Evolutionary conservation across 1,139 yeast species (phyloP).

Genomic region (Sugiyamaella paludigena): DNA sequence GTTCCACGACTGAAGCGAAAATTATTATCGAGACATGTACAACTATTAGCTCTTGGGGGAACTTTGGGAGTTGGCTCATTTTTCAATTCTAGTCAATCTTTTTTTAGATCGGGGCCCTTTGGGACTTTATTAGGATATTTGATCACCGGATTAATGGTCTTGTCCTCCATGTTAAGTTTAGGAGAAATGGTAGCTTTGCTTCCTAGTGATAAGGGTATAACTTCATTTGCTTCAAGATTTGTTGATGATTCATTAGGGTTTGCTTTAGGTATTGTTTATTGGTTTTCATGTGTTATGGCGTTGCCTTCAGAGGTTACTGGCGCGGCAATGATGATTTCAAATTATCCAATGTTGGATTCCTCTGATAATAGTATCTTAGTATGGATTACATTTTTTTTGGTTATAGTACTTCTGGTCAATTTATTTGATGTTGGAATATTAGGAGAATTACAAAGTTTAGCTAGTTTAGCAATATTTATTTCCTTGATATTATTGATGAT

Average conservation of each 20-base stretch:
- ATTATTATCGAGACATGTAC: conserved; percentile 66
- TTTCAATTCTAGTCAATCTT: conserved; percentile 73
- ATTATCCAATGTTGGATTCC: conserved; percentile 51
- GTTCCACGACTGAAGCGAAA: conserved; percentile 45
- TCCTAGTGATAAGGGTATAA: conserved; percentile 73
- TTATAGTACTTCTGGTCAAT: conserved; percentile 52
- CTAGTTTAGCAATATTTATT: conserved; percentile 59
- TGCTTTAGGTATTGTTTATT: conserved; percentile 75
- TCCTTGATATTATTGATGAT: conserved; percentile 56
- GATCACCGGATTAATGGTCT: conserved; percentile 63
- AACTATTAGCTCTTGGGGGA: conserved; percentile 81
- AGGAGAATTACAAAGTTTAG: conserved; percentile 70
- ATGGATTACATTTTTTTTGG: conserved; percentile 60
- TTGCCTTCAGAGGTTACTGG: conserved; percentile 81
- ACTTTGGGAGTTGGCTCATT: conserved; percentile 81
- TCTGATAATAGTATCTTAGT: conserved; percentile 58
- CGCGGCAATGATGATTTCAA: conserved; percentile 69
- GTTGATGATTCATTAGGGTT: conserved; percentile 86
- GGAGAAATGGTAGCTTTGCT: conserved; percentile 86
- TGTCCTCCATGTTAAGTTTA: conserved; percentile 69
- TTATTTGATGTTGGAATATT: conserved; percentile 66
- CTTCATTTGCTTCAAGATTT: conserved; percentile 62
- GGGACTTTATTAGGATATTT: conserved; percentile 73
- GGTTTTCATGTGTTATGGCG: conserved; percentile 70
- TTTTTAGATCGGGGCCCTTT: conserved; percentile 77